A percentile compares a stretch with the other conserved stretches of the same genome.
Evolutionary conservation across 345 rosid species (phyloP).

Genomic region (Adansonia digitata): DNA sequence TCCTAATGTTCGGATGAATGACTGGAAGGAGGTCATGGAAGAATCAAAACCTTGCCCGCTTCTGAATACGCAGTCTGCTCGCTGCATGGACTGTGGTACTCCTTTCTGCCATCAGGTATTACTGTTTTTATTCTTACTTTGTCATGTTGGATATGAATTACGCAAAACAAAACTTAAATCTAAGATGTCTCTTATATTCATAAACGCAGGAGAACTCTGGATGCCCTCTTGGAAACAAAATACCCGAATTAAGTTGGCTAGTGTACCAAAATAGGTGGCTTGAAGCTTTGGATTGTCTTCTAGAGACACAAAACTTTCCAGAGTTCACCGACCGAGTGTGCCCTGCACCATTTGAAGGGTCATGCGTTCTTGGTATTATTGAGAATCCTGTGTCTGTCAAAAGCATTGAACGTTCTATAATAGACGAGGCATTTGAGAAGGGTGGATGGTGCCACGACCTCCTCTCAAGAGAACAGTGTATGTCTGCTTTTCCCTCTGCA

Average conservation of each 20-base stretch:
- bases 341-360: slow-evolving; percentile 99
- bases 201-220: slow-evolving; percentile 83
- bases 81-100: slow-evolving; percentile 99
- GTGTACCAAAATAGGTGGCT: slow-evolving; percentile 98
- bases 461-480: slow-evolving; percentile 89
- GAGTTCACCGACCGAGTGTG: slow-evolving; percentile 98
- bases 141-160: neutral
- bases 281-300: slow-evolving; percentile 85
- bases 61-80: slow-evolving; percentile 88
- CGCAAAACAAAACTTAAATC: neutral
- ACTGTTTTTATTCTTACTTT: neutral
- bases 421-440: slow-evolving; percentile 93
- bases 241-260: slow-evolving; percentile 95
- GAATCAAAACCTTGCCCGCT: slow-evolving; percentile 80
- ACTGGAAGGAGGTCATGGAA: slow-evolving; percentile 94
- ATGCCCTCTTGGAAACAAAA: slow-evolving; percentile 97
- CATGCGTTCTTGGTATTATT: slow-evolving; percentile 97
- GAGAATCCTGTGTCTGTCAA: slow-evolving; percentile 98
- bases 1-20: slow-evolving; percentile 76
- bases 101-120: slow-evolving; percentile 98
- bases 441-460: slow-evolving; percentile 97
- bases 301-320: slow-evolving; percentile 97
- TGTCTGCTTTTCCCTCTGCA: slow-evolving; percentile 10
- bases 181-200: neutral
- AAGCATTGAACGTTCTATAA: slow-evolving; percentile 82